Base-by-base conservation (phyloP, 129 eudicot species). In the Calendula officinalis region DNA sequence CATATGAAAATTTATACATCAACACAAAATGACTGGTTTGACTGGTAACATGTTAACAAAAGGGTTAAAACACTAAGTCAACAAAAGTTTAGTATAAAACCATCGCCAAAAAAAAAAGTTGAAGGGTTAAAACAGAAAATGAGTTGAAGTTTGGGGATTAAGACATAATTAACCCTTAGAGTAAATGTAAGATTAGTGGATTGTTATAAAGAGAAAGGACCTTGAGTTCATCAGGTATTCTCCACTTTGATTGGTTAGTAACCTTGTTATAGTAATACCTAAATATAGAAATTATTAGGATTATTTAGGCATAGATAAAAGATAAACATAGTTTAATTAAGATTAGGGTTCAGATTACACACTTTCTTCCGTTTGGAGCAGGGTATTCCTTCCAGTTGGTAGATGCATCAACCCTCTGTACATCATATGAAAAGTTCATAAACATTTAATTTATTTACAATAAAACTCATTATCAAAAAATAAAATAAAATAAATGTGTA, bases 361-460 rank as follows among this genome's bases (percentile, higher is more conserved):
- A 94, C 99, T 82, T 94, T 71, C 84, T 78, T 62, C 99, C 99
- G 56, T 75, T 81, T 65, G 92, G 94, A 64, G 87, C 77, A 17
- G 70, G 68, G 57, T 67, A 66, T 74, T 94, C 99, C 80, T 76
- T 83, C 99, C 99, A 94, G 67, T 88, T 88, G 41, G 99, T 94
- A 35, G 97, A 69, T 56, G 95, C 96, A 80, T 94, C 99, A 33
- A 95, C 99, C 76, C 87, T 88, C 99, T 94, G 49, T 32, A 60
- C 45, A 72, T 47, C 36, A 33, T 4, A 8, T 34, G 8, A 62
- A 54, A 57, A 57, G 40, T 17, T 17, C 41, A 44, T 54, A 42
- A 69, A 48, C 38, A 60, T 56, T 61, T 32, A 65, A 60, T n/a
- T 13, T 33, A 5, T 14, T 11, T 44, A 22, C 57, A 52, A 22